phyloP scores from a whole-genome alignment of 1,139 yeast species.

The Hyphopichia wangnamkhiaoensis region DNA sequence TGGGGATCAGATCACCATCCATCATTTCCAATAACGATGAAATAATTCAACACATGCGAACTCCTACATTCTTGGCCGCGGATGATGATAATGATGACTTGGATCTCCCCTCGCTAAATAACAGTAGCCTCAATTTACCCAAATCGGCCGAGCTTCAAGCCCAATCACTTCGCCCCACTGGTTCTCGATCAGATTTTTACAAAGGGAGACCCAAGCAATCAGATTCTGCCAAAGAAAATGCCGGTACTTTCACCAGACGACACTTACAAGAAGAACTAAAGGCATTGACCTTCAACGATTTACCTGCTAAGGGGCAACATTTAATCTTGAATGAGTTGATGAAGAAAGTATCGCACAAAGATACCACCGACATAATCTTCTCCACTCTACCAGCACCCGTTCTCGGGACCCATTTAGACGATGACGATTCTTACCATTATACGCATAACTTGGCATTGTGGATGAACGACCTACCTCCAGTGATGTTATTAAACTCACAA shows the following conservation, averaged over 20 bases:
- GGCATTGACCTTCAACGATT: slow-evolving; percentile 67
- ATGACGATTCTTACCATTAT: slow-evolving; percentile 70
- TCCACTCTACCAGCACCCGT: slow-evolving; percentile 90
- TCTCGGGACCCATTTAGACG: slow-evolving; percentile 73
- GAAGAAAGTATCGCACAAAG: slow-evolving; percentile 55
- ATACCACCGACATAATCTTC: slow-evolving; percentile 69
- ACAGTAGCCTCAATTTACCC: slow-evolving; percentile 3
- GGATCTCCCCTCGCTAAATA: slow-evolving; percentile 16
- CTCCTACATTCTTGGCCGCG: slow-evolving; percentile 36
- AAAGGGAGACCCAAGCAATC: slow-evolving; percentile 7
- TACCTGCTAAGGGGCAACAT: slow-evolving; percentile 92
- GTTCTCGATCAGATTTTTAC: slow-evolving; percentile 11
- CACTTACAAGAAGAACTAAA: slow-evolving; percentile 42
- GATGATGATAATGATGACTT: slow-evolving; percentile 23
- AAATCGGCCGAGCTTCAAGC: not conserved
- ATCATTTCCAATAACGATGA: slow-evolving; percentile 42
- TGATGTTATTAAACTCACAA: slow-evolving; percentile 79
- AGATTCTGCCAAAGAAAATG: not conserved
- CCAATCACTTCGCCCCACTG: slow-evolving; percentile 3
- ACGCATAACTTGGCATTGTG: slow-evolving; percentile 76
- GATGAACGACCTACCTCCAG: slow-evolving; percentile 81
- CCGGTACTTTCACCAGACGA: slow-evolving; percentile 25
- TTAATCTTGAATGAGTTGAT: slow-evolving; percentile 83
- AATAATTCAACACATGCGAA: slow-evolving; percentile 35
- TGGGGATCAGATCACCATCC: slow-evolving; percentile 26